Base-by-base conservation (phyloP, 1,139 yeast species). In the Debaryomyces fabryi region DNA sequence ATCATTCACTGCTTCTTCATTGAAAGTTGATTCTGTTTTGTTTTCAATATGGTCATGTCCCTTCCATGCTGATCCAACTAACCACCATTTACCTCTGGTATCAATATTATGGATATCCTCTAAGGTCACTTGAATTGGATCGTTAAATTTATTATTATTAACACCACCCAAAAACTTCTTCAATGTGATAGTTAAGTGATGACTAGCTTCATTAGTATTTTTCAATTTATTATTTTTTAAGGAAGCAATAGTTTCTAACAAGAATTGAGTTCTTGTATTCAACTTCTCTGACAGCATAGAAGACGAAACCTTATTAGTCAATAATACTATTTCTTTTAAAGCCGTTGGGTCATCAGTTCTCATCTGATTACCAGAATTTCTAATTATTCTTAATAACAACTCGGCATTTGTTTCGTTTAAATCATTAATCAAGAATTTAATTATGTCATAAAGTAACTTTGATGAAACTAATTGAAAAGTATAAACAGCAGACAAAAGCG, bases 21-120 rank as follows among this genome's bases (percentile, higher is more conserved):
- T 63, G 2, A 65, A 64, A 23, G 62, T 67, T 10, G 67, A 70
- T 10, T 63, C 68, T 4, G 62, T 35, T 2, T 47, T 47, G 2
- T 51, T 65, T 12, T 59, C 55, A 12, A 58, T 60, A 52, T 59
- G 60, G 29, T 75, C 77, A 44, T 62, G 60, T 1, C 92, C 92
- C 60, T 83, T 88, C 97, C 98, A 93, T 0, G 99, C 97, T 3
- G 98, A 88, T 40, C 99, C 99, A 33, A 95, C 92, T 39, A 93
- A 75, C 99, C 99, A 95, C 99, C 99, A 95, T 66, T 92, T 93
- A 48, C 99, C 99, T 54, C 84, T 81, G 0, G 85, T 81, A 10
- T 85, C 88, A 25, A 89, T 78, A 53, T 81, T 82, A 44, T 81
- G 82, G 49, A 95, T 91, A 69, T 95, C 99, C 43, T 82, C 85